phyloP scores from a whole-genome alignment of 2,329 filamentous ascomycete species.

The Sphaerulina vaccinii region DNA sequence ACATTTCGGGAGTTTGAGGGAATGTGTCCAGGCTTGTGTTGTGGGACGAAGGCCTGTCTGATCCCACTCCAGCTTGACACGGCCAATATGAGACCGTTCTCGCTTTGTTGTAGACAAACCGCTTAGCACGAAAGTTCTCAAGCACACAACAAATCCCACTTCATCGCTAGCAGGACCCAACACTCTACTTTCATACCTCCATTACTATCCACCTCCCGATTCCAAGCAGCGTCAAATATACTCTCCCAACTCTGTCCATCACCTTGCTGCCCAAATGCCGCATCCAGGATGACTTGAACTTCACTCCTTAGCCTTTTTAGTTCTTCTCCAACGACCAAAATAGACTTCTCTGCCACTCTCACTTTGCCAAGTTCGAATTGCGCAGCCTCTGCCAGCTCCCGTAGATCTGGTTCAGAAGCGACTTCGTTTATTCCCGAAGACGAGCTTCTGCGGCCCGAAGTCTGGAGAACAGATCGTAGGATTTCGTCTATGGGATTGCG shows the following conservation, averaged over 20 bases:
- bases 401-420: background rate
- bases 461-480: background rate
- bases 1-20: constrained; percentile 29
- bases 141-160: constrained; percentile 17
- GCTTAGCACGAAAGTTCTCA: too few species aligned
- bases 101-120: too few species aligned
- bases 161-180: constrained; percentile 15
- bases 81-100: too few species aligned
- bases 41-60: background rate
- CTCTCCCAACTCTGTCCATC: constrained; percentile 16
- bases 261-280: constrained; percentile 5
- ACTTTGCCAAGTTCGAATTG: constrained; percentile 12
- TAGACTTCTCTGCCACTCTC: constrained; percentile 2
- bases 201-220: constrained; percentile 9
- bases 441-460: background rate
- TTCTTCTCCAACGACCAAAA: constrained; percentile 9
- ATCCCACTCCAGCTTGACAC: too few species aligned
- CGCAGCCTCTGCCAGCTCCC: constrained; percentile 4
- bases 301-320: constrained; percentile 5
- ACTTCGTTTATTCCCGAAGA: background rate
- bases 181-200: constrained; percentile 11
- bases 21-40: constrained; percentile 27
- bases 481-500: constrained; percentile 2
- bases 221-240: constrained; percentile 14
- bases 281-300: constrained; percentile 15